These are phyloP conservation scores for Daldinia grandis DNA, from an alignment of 495 filamentous ascomycete genomes.

Conservation along the genomic window DNA sequence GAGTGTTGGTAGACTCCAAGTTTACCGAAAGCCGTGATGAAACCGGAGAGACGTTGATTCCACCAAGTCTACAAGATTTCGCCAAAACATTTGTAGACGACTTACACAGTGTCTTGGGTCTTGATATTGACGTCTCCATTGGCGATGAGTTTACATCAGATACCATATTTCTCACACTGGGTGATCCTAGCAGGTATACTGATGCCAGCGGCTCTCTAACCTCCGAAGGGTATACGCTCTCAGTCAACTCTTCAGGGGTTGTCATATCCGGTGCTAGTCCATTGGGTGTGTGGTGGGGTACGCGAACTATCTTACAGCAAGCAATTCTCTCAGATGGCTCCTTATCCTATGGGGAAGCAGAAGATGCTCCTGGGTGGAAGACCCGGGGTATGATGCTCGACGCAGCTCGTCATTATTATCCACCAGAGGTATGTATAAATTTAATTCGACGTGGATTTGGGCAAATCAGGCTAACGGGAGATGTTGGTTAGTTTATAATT, in stretches of 20 bases:
- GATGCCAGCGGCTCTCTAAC: constrained; percentile 54
- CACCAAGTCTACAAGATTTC: constrained; percentile 55
- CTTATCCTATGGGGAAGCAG: constrained; percentile 49
- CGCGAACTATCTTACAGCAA: constrained; percentile 59
- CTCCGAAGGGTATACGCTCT: constrained; percentile 58
- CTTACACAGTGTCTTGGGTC: constrained; percentile 42
- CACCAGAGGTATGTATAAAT: constrained; percentile 45
- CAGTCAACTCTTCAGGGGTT: constrained; percentile 49
- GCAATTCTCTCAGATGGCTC: constrained; percentile 47
- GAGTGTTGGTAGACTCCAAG: constrained; percentile 53
- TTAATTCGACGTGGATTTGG: background rate
- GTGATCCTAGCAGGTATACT: constrained; percentile 50
- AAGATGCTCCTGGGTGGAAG: constrained; percentile 60
- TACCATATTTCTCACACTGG: constrained; percentile 56
- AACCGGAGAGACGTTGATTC: constrained; percentile 58
- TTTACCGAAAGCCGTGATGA: constrained; percentile 50
- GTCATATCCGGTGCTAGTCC: constrained; percentile 60
- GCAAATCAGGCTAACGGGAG: background rate
- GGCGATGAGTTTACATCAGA: constrained; percentile 35
- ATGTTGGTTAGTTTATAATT: constrained; percentile 51
- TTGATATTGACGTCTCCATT: constrained; percentile 41
- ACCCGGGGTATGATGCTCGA: constrained; percentile 60
- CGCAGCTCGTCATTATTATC: constrained; percentile 60
- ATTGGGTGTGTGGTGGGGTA: constrained; percentile 63
- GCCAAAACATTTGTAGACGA: constrained; percentile 55